These are phyloP conservation scores for Orbilia ellipsospora DNA, from an alignment of 2,329 filamentous ascomycete genomes.

Conservation along the genomic window DNA sequence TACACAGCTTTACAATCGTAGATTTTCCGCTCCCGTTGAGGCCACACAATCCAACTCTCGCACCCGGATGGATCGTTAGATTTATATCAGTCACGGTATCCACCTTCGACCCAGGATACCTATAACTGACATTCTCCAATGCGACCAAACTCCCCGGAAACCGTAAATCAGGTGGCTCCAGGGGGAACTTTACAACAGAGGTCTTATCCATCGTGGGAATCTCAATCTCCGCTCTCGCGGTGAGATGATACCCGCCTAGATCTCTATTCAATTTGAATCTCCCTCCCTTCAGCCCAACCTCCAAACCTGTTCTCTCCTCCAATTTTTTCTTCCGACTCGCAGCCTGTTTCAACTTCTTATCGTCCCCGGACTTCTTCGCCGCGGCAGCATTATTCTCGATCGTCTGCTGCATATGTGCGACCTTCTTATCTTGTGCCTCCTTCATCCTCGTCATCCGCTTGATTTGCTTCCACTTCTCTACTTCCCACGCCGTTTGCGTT, in stretches of 20 bases:
- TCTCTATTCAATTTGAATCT: constrained; percentile 86
- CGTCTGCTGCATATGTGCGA: constrained; percentile 80
- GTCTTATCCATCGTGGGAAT: constrained; percentile 72
- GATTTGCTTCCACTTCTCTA: constrained; percentile 74
- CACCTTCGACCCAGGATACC: constrained; percentile 67
- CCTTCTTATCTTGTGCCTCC: constrained; percentile 82
- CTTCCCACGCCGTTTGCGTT: constrained; percentile 77
- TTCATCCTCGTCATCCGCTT: constrained; percentile 78
- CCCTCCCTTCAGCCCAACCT: constrained; percentile 76
- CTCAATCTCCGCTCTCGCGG: constrained; percentile 74
- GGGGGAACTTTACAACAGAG: constrained; percentile 64
- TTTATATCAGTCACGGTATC: constrained; percentile 71
- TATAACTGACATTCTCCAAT: constrained; percentile 75
- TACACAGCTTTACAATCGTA: constrained; percentile 77
- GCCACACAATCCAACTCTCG: constrained; percentile 79
- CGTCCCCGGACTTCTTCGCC: constrained; percentile 80
- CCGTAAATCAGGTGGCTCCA: constrained; percentile 73
- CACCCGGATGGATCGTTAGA: constrained; percentile 77
- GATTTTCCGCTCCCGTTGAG: constrained; percentile 86
- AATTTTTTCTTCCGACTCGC: constrained; percentile 86
- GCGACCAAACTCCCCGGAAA: constrained; percentile 80
- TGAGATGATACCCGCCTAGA: constrained; percentile 71
- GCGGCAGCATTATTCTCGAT: constrained; percentile 79
- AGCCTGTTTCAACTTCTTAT: constrained; percentile 86
- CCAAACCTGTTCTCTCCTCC: constrained; percentile 81